These are phyloP conservation scores for Prunus armeniaca DNA, from an alignment of 306 rosid species.

Conservation along the genomic window DNA sequence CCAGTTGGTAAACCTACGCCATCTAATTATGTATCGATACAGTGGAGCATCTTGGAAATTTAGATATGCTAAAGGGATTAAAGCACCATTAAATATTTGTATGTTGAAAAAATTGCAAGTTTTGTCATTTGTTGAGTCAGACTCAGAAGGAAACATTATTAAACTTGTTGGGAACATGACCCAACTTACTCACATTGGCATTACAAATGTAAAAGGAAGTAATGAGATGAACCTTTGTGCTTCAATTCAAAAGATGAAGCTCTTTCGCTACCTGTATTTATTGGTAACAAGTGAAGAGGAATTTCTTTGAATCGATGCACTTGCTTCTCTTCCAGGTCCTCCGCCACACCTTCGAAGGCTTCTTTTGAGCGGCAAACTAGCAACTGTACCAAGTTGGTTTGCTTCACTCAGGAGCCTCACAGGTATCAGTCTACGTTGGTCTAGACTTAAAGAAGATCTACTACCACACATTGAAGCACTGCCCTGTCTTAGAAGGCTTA, in stretches of 20 bases:
- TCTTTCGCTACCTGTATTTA: neutral
- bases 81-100: neutral
- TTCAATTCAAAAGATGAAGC: no score
- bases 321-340: conserved; percentile 22
- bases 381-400: conserved; percentile 9
- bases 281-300: neutral
- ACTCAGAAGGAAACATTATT: neutral
- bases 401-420: neutral
- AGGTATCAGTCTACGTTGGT: neutral
- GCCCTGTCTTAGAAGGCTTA: neutral
- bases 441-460: conserved; percentile 3
- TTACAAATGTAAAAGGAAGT: neutral
- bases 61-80: neutral
- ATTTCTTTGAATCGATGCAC: neutral
- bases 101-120: conserved; percentile 4
- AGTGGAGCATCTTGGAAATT: neutral
- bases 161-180: neutral
- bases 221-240: conserved; percentile 9
- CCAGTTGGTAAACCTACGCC: no score
- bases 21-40: no score
- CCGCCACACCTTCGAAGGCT: conserved; percentile 2
- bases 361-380: neutral
- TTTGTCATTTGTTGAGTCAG: neutral
- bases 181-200: neutral
- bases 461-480: conserved; percentile 2